A percentile compares a stretch with the other conserved stretches of the same genome.
phyloP scores from a whole-genome alignment of 2,329 filamentous ascomycete genomes.

The Ophiocordyceps polyrhachis-furcata region DNA sequence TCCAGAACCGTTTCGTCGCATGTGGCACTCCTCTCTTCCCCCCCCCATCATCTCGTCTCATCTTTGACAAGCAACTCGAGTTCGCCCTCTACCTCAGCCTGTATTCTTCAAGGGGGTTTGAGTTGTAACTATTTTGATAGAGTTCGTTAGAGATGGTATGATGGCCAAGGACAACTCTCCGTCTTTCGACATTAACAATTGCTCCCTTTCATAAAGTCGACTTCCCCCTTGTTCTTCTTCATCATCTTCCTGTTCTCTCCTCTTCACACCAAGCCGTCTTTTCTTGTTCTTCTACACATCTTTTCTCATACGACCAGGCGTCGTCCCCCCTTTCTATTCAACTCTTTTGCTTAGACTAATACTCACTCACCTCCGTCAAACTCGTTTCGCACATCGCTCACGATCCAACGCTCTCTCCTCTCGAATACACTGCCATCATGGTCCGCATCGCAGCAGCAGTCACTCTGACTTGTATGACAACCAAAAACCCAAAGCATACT shows the following conservation, averaged over 20 bases:
- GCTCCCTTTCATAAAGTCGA: neutral
- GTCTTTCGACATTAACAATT: neutral
- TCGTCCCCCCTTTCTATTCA: too few relatives aligned
- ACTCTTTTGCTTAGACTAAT: too few relatives aligned
- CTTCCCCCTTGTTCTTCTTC: too few relatives aligned
- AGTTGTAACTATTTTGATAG: neutral
- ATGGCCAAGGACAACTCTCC: neutral
- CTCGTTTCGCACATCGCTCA: neutral
- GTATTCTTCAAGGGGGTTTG: neutral
- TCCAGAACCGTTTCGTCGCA: neutral
- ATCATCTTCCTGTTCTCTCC: too few relatives aligned
- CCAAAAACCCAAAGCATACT: neutral
- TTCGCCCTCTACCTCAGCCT: neutral
- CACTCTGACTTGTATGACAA: neutral
- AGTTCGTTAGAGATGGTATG: neutral
- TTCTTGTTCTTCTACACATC: too few relatives aligned
- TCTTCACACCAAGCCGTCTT: too few relatives aligned
- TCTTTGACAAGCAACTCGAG: neutral
- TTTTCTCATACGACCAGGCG: too few relatives aligned
- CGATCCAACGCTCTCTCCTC: neutral
- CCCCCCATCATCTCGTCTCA: neutral
- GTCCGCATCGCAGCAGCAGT: neutral
- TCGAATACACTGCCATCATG: neutral
- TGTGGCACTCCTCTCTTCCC: too few relatives aligned
- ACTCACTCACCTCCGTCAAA: neutral